phyloP scores from a whole-genome alignment of 345 rosid species.

The Raphanus sativus region DNA sequence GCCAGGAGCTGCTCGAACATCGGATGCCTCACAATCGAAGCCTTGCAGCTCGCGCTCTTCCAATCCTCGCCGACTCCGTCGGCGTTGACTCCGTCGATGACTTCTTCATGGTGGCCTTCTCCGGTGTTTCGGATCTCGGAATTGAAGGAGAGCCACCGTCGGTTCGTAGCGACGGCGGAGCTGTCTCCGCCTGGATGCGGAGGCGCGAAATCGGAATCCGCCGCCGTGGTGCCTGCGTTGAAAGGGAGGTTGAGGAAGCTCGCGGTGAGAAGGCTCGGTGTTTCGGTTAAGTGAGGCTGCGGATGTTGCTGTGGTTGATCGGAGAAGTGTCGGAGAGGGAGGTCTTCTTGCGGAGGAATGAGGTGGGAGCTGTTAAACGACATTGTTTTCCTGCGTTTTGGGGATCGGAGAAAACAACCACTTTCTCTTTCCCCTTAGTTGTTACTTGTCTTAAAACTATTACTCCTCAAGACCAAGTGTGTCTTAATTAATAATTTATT shows the following conservation, averaged over 20 bases:
- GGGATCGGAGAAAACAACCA: background rate
- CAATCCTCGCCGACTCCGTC: no score
- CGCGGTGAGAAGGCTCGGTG: slow-evolving; percentile 40
- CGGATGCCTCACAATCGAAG: slow-evolving; percentile 81
- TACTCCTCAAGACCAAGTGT: slow-evolving; percentile 4
- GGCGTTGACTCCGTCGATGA: slow-evolving; percentile 48
- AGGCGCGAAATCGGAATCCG: slow-evolving; percentile 26
- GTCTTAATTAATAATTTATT: background rate
- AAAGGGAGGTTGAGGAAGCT: slow-evolving; percentile 66
- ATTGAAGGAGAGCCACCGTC: slow-evolving; percentile 67
- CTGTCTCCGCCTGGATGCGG: slow-evolving; percentile 27
- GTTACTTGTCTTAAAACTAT: background rate
- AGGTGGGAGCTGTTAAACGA: slow-evolving; percentile 38
- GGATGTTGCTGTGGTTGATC: slow-evolving; percentile 44
- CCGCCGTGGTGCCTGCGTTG: slow-evolving; percentile 10
- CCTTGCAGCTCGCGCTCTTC: slow-evolving; percentile 73
- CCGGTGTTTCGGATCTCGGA: slow-evolving; percentile 38
- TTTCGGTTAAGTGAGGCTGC: slow-evolving; percentile 23
- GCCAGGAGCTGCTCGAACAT: slow-evolving; percentile 87
- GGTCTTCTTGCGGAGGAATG: slow-evolving; percentile 43
- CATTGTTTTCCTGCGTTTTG: slow-evolving; percentile 34
- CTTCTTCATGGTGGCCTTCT: slow-evolving; percentile 49
- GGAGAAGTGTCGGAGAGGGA: slow-evolving; percentile 71
- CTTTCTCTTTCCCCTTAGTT: slow-evolving; percentile 2
- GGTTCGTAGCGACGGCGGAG: slow-evolving; percentile 39